Evolutionary conservation across 805 yeast genomes (phyloP).

Genomic region (Wickerhamiella azyma): DNA sequence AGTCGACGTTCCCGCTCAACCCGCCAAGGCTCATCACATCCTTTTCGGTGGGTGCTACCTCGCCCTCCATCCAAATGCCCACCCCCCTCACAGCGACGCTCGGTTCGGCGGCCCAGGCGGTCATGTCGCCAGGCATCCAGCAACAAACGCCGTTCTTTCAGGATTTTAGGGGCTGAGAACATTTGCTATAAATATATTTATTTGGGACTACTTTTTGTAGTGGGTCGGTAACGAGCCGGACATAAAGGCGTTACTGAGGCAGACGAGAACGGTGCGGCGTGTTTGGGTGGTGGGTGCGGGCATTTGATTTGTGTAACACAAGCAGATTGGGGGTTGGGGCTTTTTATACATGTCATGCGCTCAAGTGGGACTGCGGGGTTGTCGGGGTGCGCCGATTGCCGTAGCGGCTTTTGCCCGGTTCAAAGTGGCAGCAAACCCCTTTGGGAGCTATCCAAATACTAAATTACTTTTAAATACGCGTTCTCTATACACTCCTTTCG

Average conservation of each 20-base stretch:
- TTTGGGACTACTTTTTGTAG: background rate
- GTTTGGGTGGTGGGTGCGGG: background rate
- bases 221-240: background rate
- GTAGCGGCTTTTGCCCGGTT: no score
- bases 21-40: background rate
- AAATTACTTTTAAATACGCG: no score
- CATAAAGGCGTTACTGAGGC: background rate
- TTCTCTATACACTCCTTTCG: background rate
- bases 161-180: background rate
- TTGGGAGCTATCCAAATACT: no score
- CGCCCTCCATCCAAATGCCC: conserved; percentile 18
- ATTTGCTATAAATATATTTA: background rate
- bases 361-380: no score
- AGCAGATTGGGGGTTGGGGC: background rate
- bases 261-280: background rate
- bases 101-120: conserved; percentile 30
- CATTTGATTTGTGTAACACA: background rate
- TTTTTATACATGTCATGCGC: background rate
- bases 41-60: background rate
- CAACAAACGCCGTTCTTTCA: conserved; percentile 9
- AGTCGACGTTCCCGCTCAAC: background rate
- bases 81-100: conserved; percentile 30
- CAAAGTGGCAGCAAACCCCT: no score
- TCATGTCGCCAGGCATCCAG: conserved; percentile 16
- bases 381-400: no score